These are phyloP conservation scores for Pleurotus tuber-regium DNA, from an alignment of 768 basidiomycete genomes.

Conservation along the genomic window DNA sequence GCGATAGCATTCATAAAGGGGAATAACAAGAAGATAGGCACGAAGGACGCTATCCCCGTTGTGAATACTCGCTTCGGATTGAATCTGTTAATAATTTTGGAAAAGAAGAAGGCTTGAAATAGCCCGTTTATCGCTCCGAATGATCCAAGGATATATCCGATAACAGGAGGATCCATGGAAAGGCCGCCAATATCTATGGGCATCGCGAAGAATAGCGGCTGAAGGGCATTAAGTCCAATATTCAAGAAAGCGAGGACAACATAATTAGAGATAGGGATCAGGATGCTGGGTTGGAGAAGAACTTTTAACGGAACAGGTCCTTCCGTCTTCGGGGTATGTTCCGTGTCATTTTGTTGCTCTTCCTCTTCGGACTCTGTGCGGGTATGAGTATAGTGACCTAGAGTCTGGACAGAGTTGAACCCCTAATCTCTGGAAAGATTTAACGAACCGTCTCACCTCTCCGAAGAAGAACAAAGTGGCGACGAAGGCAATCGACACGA, in stretches of 20 bases:
- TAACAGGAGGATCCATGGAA: slow-evolving; percentile 35
- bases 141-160: slow-evolving; percentile 35
- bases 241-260: slow-evolving; percentile 39
- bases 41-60: slow-evolving; percentile 25
- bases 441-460: slow-evolving; percentile 40
- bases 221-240: slow-evolving; percentile 34
- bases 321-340: slow-evolving; percentile 13
- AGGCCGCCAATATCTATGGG: slow-evolving; percentile 43
- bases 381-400: background rate
- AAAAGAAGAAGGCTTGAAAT: slow-evolving; percentile 32
- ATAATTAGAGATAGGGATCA: slow-evolving; percentile 46
- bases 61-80: slow-evolving; percentile 36
- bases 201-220: slow-evolving; percentile 45
- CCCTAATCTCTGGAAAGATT: too few species aligned
- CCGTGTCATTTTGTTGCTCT: slow-evolving; percentile 12
- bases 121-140: slow-evolving; percentile 38
- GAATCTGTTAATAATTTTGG: slow-evolving; percentile 29
- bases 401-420: background rate
- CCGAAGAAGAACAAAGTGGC: slow-evolving; percentile 36
- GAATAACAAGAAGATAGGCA: slow-evolving; percentile 30
- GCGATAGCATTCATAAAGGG: slow-evolving; percentile 38
- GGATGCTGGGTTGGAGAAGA: slow-evolving; percentile 32
- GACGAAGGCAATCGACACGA: slow-evolving; percentile 32
- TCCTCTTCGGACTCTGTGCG: background rate
- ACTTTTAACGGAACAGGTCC: slow-evolving; percentile 21